These are phyloP conservation scores for Cenococcum geophilum DNA, from an alignment of 495 filamentous ascomycete genomes.

Conservation along the genomic window DNA sequence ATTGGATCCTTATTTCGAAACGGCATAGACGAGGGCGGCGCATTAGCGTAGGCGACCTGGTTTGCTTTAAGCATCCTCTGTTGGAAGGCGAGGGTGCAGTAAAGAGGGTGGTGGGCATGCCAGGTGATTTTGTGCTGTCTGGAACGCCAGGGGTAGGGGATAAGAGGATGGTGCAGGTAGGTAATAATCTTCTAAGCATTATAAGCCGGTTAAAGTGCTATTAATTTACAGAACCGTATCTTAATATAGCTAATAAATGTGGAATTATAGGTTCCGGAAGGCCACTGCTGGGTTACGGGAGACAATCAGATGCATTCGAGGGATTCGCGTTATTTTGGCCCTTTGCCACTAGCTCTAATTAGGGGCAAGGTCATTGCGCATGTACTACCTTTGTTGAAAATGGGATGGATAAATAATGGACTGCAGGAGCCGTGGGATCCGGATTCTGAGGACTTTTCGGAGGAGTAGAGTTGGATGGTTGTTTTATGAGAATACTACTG, in stretches of 20 bases:
- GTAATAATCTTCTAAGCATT: background rate
- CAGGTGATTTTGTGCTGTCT: conserved; percentile 80
- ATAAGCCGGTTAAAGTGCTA: too few relatives aligned
- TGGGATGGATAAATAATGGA: conserved; percentile 16
- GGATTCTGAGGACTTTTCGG: too few relatives aligned
- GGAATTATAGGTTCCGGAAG: conserved; percentile 64
- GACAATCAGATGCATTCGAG: conserved; percentile 79
- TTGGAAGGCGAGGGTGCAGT: conserved; percentile 43
- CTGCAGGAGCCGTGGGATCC: conserved; percentile 4
- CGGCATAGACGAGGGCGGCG: conserved; percentile 60
- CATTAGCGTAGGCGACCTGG: conserved; percentile 73
- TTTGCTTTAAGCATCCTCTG: conserved; percentile 68
- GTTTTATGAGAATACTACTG: too few relatives aligned
- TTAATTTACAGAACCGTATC: background rate
- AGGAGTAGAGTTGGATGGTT: too few relatives aligned
- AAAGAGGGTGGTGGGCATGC: conserved; percentile 82
- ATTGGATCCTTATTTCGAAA: conserved; percentile 45
- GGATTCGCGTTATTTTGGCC: conserved; percentile 81
- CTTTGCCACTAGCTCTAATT: conserved; percentile 75
- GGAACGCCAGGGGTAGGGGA: conserved; percentile 47
- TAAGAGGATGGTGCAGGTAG: conserved; percentile 71
- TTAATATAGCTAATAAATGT: conserved; percentile 8
- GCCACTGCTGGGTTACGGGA: conserved; percentile 82
- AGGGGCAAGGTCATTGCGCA: conserved; percentile 69
- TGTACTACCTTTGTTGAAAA: conserved; percentile 8